Percentiles rank a stretch among this genome's conserved stretches.
Conservation (phyloP, 139 green algal genomes). For the Picochlorum sp. region DNA sequence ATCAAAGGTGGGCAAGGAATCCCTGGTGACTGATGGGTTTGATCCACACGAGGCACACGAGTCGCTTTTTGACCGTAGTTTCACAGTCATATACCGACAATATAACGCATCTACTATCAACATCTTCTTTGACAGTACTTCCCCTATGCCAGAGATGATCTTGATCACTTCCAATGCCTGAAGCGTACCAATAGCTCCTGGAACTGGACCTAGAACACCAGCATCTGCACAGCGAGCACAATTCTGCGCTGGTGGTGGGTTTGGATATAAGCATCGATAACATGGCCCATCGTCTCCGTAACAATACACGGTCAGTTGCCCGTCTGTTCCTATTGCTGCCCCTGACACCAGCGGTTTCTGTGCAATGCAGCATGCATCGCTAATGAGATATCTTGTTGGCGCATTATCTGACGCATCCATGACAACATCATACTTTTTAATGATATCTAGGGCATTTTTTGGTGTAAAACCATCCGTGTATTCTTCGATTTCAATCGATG, state of each 20-base stretch:
- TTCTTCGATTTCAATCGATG: constrained; percentile 40
- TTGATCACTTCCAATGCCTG: constrained; percentile 94
- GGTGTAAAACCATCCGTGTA: constrained; percentile 55
- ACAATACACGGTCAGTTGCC: constrained; percentile 91
- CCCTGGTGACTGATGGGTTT: constrained; percentile 35
- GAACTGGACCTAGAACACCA: constrained; percentile 84
- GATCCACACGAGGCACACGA: constrained; percentile 61
- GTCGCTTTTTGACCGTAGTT: constrained; percentile 43
- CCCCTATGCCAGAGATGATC: constrained; percentile 58
- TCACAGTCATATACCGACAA: constrained; percentile 61
- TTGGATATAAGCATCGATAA: constrained; percentile 89
- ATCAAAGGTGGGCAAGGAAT: constrained; percentile 50
- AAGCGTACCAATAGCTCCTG: constrained; percentile 84
- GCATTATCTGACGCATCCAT: constrained; percentile 92
- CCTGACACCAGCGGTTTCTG: constrained; percentile 74
- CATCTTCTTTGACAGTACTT: constrained; percentile 46
- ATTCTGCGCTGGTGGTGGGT: constrained; percentile 55
- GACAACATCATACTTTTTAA: constrained; percentile 76
- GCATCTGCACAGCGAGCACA: constrained; percentile 83
- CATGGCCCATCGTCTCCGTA: constrained; percentile 56
- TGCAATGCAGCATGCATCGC: constrained; percentile 66
- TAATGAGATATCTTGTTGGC: constrained; percentile 86
- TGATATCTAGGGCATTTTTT: constrained; percentile 61
- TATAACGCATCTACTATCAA: constrained; percentile 64
- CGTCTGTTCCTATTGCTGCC: constrained; percentile 83